phyloP scores from a whole-genome alignment of 2,329 filamentous ascomycete species.

The Aspergillus melleus region DNA sequence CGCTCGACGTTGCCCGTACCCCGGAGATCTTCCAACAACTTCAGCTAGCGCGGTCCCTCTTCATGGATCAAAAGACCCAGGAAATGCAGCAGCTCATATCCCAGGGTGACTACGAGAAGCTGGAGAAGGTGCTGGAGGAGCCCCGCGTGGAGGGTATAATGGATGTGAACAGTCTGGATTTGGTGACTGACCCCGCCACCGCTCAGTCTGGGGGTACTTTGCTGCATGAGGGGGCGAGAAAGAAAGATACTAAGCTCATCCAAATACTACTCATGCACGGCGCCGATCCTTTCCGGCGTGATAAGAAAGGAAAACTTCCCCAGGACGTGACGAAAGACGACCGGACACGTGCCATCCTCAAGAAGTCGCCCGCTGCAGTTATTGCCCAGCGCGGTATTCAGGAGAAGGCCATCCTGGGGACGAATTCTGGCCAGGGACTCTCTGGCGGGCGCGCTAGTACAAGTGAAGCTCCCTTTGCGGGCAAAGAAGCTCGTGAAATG shows the following conservation, averaged over 20 bases:
- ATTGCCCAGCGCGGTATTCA: constrained; percentile 94
- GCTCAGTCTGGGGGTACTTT: constrained; percentile 84
- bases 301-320: constrained; percentile 91
- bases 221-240: constrained; percentile 88
- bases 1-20: constrained; percentile 84
- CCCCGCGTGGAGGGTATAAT: constrained; percentile 80
- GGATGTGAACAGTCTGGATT: constrained; percentile 89
- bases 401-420: constrained; percentile 92
- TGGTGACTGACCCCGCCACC: constrained; percentile 77
- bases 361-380: constrained; percentile 90
- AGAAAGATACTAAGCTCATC: constrained; percentile 82
- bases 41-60: constrained; percentile 85
- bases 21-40: constrained; percentile 95
- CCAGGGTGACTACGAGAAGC: constrained; percentile 69
- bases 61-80: constrained; percentile 80
- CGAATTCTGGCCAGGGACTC: constrained; percentile 61
- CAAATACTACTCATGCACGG: constrained; percentile 89
- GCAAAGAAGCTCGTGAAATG: constrained; percentile 92
- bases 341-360: constrained; percentile 80
- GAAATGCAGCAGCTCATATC: constrained; percentile 79
- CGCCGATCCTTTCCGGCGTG: constrained; percentile 90
- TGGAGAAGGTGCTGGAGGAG: constrained; percentile 81
- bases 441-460: constrained; percentile 41
- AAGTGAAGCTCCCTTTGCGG: constrained; percentile 60
- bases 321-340: constrained; percentile 98